Conservation (phyloP, 2,329 filamentous ascomycete species). For the Hypoxylon sp. region DNA sequence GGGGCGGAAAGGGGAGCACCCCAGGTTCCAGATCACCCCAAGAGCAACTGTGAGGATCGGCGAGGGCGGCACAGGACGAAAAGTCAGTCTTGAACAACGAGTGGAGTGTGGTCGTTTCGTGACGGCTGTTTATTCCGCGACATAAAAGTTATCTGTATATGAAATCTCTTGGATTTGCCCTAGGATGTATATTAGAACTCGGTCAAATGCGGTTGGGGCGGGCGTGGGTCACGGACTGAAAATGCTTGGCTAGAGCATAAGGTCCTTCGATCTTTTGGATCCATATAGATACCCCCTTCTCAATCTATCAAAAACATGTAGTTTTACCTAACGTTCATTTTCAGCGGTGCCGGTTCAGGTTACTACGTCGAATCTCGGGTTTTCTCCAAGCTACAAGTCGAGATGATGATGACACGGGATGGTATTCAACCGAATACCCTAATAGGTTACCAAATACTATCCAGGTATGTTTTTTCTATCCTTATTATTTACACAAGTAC, state of each 20-base stretch:
- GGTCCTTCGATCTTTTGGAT: conserved; percentile 46
- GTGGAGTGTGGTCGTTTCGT: conserved; percentile 88
- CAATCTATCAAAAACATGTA: conserved; percentile 30
- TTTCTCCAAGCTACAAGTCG: neutral
- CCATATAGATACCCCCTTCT: conserved; percentile 51
- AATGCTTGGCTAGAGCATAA: conserved; percentile 32
- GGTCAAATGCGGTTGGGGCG: conserved; percentile 29
- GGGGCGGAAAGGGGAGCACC: conserved; percentile 73
- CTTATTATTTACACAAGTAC: conserved; percentile 4
- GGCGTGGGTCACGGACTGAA: conserved; percentile 25
- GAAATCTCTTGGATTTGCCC: conserved; percentile 11
- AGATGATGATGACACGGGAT: conserved; percentile 9
- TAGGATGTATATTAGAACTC: conserved; percentile 45
- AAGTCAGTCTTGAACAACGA: conserved; percentile 84
- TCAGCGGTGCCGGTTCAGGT: neutral
- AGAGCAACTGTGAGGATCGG: conserved; percentile 77
- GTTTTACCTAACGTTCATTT: conserved; percentile 13
- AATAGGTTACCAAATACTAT: neutral
- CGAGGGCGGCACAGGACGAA: conserved; percentile 72
- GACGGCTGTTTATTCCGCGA: conserved; percentile 83
- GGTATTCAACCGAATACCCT: conserved; percentile 26
- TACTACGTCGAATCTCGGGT: neutral
- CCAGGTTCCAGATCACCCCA: conserved; percentile 86
- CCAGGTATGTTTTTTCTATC: conserved; percentile 12
- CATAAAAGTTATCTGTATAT: conserved; percentile 45